Evolutionary conservation across 1,284 basidiomycete species (phyloP).

Genomic region (Malassezia caprae): DNA sequence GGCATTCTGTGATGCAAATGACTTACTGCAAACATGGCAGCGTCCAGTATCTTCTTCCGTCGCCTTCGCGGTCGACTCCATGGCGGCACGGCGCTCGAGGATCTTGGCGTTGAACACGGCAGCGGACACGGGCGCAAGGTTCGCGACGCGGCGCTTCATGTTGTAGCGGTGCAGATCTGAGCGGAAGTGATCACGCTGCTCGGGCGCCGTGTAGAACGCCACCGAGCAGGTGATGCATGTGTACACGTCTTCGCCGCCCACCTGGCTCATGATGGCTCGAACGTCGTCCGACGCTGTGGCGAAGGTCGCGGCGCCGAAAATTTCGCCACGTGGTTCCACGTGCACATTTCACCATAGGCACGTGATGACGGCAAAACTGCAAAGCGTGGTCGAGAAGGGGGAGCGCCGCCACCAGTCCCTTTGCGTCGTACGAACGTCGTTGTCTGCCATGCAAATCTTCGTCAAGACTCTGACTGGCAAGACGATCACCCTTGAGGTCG

Average conservation of each 20-base stretch:
- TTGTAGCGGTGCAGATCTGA: conserved; percentile 97
- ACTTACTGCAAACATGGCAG: conserved; percentile 57
- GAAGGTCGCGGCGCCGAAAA: background rate
- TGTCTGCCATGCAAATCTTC: conserved; percentile 40
- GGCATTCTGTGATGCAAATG: conserved; percentile 78
- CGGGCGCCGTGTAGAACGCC: conserved; percentile 71
- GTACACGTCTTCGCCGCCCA: conserved; percentile 26
- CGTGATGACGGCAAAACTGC: conserved; percentile 17
- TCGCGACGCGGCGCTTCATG: conserved; percentile 89
- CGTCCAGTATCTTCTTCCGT: conserved; percentile 5
- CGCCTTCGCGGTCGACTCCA: conserved; percentile 4
- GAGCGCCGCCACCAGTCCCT: conserved; percentile 1
- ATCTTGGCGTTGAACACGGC: conserved; percentile 81
- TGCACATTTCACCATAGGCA: background rate
- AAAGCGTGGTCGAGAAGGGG: conserved; percentile 1
- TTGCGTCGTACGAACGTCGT: conserved; percentile 16
- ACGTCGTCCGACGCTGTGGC: background rate
- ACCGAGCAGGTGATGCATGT: conserved; percentile 89
- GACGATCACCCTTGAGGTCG: conserved; percentile 51
- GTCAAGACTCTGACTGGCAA: conserved; percentile 46
- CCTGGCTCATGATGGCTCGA: conserved; percentile 3
- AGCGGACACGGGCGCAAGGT: conserved; percentile 72
- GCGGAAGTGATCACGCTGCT: conserved; percentile 81
- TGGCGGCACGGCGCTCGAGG: conserved; percentile 45
- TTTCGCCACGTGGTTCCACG: background rate